A percentile compares a stretch with the other conserved stretches of the same genome.
phyloP scores from a whole-genome alignment of 83 land plant species.

The Picea abies region DNA sequence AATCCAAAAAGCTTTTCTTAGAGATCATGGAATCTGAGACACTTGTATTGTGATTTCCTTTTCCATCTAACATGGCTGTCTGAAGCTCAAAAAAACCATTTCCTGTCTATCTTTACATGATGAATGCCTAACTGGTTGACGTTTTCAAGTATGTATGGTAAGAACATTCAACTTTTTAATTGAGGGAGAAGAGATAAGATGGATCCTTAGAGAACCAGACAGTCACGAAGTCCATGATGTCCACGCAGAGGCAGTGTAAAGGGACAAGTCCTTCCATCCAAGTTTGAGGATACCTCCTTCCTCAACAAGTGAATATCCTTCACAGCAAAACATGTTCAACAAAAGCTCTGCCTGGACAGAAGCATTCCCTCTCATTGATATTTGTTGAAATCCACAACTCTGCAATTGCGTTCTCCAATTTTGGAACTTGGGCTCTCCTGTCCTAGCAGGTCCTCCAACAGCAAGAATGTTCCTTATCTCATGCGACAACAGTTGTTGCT shows the following conservation, averaged over 20 bases:
- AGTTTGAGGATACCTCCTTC: slow-evolving; percentile 70
- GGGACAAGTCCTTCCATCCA: slow-evolving; percentile 71
- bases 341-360: slow-evolving; percentile 34
- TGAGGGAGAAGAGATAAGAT: no score
- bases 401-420: slow-evolving; percentile 31
- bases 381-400: slow-evolving; percentile 31
- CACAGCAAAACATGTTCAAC: slow-evolving; percentile 52
- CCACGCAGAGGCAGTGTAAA: slow-evolving; percentile 82
- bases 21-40: no score
- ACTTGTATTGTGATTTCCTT: no score
- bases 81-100: no score
- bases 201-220: no score
- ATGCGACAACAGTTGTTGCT: slow-evolving; percentile 12
- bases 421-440: slow-evolving; percentile 40
- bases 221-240: slow-evolving; percentile 15
- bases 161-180: no score
- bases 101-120: no score
- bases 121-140: no score
- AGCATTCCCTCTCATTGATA: slow-evolving; percentile 42
- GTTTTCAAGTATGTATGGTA: no score
- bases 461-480: slow-evolving; percentile 54
- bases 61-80: no score
- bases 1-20: no score
- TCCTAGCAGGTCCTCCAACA: slow-evolving; percentile 43
- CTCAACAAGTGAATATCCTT: slow-evolving; percentile 60